Conservation (phyloP, 164 flowering plant genomes). For the Malania oleifera region DNA sequence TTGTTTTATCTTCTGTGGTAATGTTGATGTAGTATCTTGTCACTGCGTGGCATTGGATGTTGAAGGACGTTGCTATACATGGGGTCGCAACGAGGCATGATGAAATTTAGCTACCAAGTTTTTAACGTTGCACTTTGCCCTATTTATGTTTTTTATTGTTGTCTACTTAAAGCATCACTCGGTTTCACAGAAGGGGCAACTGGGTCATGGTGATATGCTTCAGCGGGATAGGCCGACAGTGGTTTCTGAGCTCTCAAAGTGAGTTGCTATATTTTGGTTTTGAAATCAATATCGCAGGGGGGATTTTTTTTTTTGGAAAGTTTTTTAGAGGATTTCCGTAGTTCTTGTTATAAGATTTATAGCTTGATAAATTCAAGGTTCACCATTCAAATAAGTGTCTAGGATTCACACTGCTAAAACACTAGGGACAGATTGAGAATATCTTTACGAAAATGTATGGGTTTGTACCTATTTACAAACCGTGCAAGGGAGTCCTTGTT, state of each 20-base stretch:
- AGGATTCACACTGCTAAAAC: no score
- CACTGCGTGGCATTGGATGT: conserved; percentile 98
- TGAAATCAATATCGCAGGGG: no score
- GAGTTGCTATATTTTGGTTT: conserved; percentile 22
- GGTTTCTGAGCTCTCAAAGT: conserved; percentile 82
- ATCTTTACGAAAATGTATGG: no score
- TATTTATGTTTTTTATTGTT: no score
- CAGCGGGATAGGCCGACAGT: conserved; percentile 88
- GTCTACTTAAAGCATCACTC: background rate
- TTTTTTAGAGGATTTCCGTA: no score
- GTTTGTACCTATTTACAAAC: no score
- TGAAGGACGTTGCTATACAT: conserved; percentile 93
- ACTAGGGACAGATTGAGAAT: no score
- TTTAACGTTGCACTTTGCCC: background rate
- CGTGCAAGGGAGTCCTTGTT: no score
- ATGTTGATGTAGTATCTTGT: conserved; percentile 57
- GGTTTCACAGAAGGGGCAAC: conserved; percentile 76
- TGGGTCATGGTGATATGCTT: conserved; percentile 89
- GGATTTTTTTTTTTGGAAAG: no score
- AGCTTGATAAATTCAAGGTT: no score
- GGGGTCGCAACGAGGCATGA: conserved; percentile 93
- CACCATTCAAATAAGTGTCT: no score
- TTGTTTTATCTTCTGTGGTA: conserved; percentile 1
- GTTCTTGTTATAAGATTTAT: no score
- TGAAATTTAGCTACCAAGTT: background rate